Evolutionary conservation across 139 green algal species (phyloP).

Genomic region (Spirogloea muscicola): DNA sequence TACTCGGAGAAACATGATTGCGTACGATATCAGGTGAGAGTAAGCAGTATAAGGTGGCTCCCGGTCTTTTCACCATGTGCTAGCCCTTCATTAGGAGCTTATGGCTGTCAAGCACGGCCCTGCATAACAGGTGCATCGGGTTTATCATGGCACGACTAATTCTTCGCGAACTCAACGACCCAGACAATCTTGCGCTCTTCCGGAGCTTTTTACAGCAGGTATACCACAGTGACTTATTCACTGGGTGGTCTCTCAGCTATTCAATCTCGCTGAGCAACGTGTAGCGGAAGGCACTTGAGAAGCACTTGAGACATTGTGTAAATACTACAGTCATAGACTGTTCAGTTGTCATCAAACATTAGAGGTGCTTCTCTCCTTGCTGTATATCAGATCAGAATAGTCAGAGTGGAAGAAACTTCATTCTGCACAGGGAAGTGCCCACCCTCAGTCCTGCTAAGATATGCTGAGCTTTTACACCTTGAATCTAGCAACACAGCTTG

Average conservation of each 20-base stretch:
- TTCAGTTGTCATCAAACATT: too few relatives aligned
- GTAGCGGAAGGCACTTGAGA: too few relatives aligned
- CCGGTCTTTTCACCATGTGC: neutral
- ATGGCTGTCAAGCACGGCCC: neutral
- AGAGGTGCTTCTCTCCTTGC: too few relatives aligned
- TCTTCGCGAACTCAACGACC: conserved; percentile 17
- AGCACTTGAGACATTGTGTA: too few relatives aligned
- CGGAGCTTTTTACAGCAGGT: neutral
- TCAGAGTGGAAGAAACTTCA: neutral
- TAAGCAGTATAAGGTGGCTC: neutral
- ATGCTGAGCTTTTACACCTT: neutral
- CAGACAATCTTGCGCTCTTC: neutral
- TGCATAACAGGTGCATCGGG: conserved; percentile 17
- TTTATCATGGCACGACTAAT: conserved; percentile 32
- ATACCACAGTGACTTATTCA: too few relatives aligned
- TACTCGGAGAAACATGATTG: neutral
- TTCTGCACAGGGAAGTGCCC: neutral
- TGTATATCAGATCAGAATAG: neutral
- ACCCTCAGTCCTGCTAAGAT: neutral
- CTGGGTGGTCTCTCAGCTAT: too few relatives aligned
- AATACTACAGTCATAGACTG: too few relatives aligned
- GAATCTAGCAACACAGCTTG: neutral
- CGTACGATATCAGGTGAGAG: neutral
- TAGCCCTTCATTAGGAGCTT: neutral
- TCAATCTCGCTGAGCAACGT: too few relatives aligned